Percentiles rank a stretch among this genome's conserved stretches.
These are phyloP conservation scores for Pseudocercospora fuligena DNA, from an alignment of 2,329 filamentous ascomycete species.

Conservation along the genomic window DNA sequence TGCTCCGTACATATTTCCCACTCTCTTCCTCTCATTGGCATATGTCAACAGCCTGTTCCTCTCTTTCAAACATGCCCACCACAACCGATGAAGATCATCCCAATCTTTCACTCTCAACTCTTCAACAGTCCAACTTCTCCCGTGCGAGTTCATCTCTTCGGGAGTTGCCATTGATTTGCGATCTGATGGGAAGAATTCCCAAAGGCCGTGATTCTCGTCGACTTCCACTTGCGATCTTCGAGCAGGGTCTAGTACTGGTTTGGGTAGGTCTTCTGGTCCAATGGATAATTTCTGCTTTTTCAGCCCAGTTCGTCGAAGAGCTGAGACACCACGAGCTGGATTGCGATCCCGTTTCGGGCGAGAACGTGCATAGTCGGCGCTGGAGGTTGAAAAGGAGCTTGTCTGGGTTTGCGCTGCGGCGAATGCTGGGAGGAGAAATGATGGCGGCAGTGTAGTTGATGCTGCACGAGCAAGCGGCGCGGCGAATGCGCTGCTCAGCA, in stretches of 20 bases:
- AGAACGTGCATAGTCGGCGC: slow-evolving; percentile 28
- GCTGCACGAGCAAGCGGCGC: slow-evolving; percentile 14
- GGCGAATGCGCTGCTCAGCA: slow-evolving; percentile 28
- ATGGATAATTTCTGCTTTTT: slow-evolving; percentile 61
- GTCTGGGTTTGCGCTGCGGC: slow-evolving; percentile 29
- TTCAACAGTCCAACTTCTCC: slow-evolving; percentile 80
- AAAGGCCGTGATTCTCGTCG: slow-evolving; percentile 82
- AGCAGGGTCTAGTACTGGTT: slow-evolving; percentile 66
- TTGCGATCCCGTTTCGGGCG: slow-evolving; percentile 69
- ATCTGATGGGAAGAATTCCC: slow-evolving; percentile 83
- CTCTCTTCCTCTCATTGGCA: slow-evolving; percentile 67
- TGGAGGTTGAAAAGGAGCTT: slow-evolving; percentile 37
- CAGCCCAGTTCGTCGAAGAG: slow-evolving; percentile 75
- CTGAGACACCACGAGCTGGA: slow-evolving; percentile 79
- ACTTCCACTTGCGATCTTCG: slow-evolving; percentile 61
- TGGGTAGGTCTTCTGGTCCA: slow-evolving; percentile 72
- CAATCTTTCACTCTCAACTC: slow-evolving; percentile 89
- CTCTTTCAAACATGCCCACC: slow-evolving; percentile 94
- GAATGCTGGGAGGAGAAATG: slow-evolving; percentile 44
- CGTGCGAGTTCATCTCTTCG: slow-evolving; percentile 71
- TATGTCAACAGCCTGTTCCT: slow-evolving; percentile 86
- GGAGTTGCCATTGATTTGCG: slow-evolving; percentile 73
- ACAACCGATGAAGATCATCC: slow-evolving; percentile 89
- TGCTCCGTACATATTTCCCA: slow-evolving; percentile 70
- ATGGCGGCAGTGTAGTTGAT: slow-evolving; percentile 35